Evolutionary conservation across 441 rosid genomes (phyloP).

Genomic region (Syzygium malaccense): DNA sequence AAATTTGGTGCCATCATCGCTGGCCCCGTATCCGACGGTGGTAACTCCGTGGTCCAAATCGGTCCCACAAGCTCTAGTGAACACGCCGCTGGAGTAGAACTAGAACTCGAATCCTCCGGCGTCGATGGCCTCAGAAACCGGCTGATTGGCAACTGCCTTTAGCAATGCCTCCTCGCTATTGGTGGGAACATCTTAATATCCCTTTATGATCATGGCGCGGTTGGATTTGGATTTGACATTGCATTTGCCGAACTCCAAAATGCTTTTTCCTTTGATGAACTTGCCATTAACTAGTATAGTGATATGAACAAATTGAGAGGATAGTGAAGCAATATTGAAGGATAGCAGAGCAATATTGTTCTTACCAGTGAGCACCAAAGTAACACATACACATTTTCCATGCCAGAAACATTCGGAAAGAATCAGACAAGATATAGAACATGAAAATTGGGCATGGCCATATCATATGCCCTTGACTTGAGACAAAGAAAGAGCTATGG

Average conservation of each 20-base stretch:
- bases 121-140: background rate
- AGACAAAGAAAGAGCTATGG: background rate
- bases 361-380: no score
- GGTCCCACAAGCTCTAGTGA: background rate
- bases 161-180: background rate
- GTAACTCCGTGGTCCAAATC: background rate
- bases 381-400: background rate
- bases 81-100: background rate
- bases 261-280: no score
- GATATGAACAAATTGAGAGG: no score
- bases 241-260: background rate
- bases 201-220: background rate
- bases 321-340: no score
- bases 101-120: background rate
- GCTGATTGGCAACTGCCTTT: background rate
- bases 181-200: background rate
- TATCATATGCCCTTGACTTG: background rate
- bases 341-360: no score
- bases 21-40: background rate
- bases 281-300: no score
- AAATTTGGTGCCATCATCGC: background rate
- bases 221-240: background rate
- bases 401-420: background rate
- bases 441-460: background rate
- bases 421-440: background rate